Evolutionary conservation across 345 rosid species (phyloP), one percentile per base, ranked within the genome.

Genomic region (Melastoma malabathricum): DNA sequence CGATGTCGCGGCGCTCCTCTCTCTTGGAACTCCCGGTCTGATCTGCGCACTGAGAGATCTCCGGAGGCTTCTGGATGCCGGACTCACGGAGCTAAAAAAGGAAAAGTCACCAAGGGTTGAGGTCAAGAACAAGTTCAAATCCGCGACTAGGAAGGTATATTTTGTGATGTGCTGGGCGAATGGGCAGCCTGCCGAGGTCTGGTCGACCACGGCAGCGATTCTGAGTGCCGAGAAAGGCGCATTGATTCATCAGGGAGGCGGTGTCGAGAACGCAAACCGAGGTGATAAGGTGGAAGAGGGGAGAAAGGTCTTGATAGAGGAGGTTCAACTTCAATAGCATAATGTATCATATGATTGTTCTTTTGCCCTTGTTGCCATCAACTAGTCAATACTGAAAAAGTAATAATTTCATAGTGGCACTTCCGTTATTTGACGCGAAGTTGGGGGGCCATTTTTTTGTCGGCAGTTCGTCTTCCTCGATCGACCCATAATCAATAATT

Each of bases 91-190:
- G 57, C 55, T 74, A 49, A 79, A 66, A 46, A 60, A 55, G 8
- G 81, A 71, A 64, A 66, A 66, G 51, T 68, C 72, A 3, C 63
- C 61, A 44, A 75, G 57, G 63, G 56, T 71, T 10, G 96, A 78
- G 50, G 57, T 69, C 54, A 77, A 66, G 71, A 77, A 60, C 23
- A 82, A 76, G 72, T 72, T 84, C 23, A 84, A 82, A 77, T 79
- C 68, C 34, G 86, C 86, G 0, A 89, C 79, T 59, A 79, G 82
- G 72, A 87, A 92, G 66, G 68, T 81, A 50, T 79, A 71, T 67
- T 92, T 82, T 67, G 64, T 84, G 5, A 82, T 84, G 80, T 84
- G 98, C 65, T 87, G 97, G 98, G 95, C 79, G 52, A 80, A 77
- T 46, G 90, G 79, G 59, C 98, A 87, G 73, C 68, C 74, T 9